Percentiles rank a stretch among this genome's conserved stretches.
These are phyloP conservation scores for Pichia cabralensis DNA, from an alignment of 805 yeast species.

Conservation along the genomic window DNA sequence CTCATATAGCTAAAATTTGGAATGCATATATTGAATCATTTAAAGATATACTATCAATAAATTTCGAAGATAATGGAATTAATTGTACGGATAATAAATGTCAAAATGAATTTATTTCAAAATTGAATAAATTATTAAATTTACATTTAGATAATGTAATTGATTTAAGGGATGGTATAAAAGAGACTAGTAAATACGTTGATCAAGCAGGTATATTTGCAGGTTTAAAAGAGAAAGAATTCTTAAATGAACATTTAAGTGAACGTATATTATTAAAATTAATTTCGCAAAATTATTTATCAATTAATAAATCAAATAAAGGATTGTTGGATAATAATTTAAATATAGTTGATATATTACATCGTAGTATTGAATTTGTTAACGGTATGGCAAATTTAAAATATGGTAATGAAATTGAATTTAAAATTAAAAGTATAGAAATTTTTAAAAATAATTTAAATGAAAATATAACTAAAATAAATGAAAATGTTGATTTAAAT, in stretches of 20 bases:
- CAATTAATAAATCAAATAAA: constrained; percentile 42
- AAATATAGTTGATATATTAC: constrained; percentile 53
- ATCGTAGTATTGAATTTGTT: constrained; percentile 60
- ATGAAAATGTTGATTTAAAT: not conserved
- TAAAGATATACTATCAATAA: too few species aligned
- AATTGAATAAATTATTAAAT: constrained; percentile 53
- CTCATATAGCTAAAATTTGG: constrained; percentile 73
- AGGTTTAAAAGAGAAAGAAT: constrained; percentile 27
- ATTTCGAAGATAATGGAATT: too few species aligned
- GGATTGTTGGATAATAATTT: constrained; percentile 63
- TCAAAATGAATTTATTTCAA: too few species aligned
- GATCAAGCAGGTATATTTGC: too few species aligned
- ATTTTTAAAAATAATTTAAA: constrained; percentile 21
- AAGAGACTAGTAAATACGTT: constrained; percentile 34
- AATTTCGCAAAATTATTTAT: constrained; percentile 76
- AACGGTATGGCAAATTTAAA: constrained; percentile 76
- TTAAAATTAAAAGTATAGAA: constrained; percentile 38
- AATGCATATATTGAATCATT: constrained; percentile 54
- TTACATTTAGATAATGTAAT: constrained; percentile 81
- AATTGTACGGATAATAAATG: too few species aligned
- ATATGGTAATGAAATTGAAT: constrained; percentile 64
- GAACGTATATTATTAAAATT: constrained; percentile 84
- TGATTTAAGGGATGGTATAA: constrained; percentile 70
- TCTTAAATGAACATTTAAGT: constrained; percentile 65
- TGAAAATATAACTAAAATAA: constrained; percentile 20